Evolutionary conservation across 345 rosid genomes (phyloP), one percentile per base, ranked within the genome.

Genomic region (Lepidium africanum): DNA sequence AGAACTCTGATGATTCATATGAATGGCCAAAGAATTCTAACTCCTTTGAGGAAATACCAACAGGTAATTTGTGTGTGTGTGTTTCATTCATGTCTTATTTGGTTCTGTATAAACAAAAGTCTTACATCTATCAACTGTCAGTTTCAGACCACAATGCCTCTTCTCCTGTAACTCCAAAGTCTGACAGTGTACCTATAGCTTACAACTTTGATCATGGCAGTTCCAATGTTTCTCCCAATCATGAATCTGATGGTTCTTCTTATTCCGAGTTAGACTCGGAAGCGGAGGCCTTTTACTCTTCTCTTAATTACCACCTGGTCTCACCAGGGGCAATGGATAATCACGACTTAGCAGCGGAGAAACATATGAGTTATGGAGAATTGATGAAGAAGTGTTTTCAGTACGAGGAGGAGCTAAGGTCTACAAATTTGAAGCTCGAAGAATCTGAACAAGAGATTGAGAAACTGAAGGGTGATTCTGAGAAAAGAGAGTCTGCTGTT

Each of bases 221-320:
- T 67, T 82, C 86, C 5, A 89, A 85, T 65, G 73, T 73, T 69
- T 64, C 80, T 60, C 68, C 73, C 9, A 86, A 80, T 76, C 91
- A 85, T 80, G 89, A 79, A 42, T 76, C 82, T 21, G 92, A 82
- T 35, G 92, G 81, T 38, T 78, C 91, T 32, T 90, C 89, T 43
- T 82, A 87, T 9, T 75, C 77, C 13, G 84, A 87, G 50, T 83
- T 85, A 2, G 96, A 88, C 73, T 89, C 96, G 4, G 97, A 87
- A 64, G 69, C 94, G 1, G 99, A 90, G 45, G 84, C 86, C 30
- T 83, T 76, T 76, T 76, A 74, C 61, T 76, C 90, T 41, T 82
- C 92, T 38, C 70, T 80, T 38, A 81, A 85, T 47, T 68, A 80
- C 54, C 80, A 69, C 41, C 50, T 80, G 16, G 71, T 58, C 67